Evolutionary conservation across 2,329 filamentous ascomycete genomes (phyloP).

Genomic region (Aphanocladium album): DNA sequence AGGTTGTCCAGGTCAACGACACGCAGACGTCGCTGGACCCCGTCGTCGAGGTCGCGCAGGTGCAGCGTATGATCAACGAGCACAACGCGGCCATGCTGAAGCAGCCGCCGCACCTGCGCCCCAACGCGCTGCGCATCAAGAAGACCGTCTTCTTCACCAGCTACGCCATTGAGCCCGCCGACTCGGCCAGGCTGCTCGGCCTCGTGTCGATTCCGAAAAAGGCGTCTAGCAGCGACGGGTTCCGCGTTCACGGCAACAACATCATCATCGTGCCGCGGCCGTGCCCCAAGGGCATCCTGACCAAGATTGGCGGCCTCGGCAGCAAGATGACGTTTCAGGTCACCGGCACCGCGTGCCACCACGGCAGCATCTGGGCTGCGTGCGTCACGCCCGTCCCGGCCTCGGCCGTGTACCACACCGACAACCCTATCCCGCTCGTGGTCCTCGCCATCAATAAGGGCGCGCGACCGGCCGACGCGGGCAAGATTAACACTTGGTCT

Average conservation of each 20-base stretch:
- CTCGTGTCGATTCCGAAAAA: conserved; percentile 56
- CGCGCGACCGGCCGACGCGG: conserved; percentile 72
- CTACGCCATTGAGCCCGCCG: conserved; percentile 71
- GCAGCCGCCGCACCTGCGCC: conserved; percentile 30
- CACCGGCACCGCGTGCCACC: conserved; percentile 65
- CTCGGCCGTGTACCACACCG: conserved; percentile 66
- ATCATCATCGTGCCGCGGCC: conserved; percentile 83
- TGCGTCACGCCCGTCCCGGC: conserved; percentile 67
- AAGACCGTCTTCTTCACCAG: conserved; percentile 89
- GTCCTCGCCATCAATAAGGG: conserved; percentile 76
- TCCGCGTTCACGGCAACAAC: conserved; percentile 81
- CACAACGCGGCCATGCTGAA: conserved; percentile 60
- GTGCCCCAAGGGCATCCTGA: conserved; percentile 65
- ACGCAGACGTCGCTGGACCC: conserved; percentile 69
- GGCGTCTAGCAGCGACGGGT: conserved; percentile 57
- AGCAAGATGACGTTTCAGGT: conserved; percentile 81
- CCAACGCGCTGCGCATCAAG: conserved; percentile 62
- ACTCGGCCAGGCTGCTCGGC: conserved; percentile 66
- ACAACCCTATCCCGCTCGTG: conserved; percentile 72
- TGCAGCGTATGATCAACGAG: conserved; percentile 83
- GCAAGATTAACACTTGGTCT: conserved; percentile 78
- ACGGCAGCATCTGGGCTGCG: conserved; percentile 85
- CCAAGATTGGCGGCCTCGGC: conserved; percentile 83
- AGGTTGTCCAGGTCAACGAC: conserved; percentile 84
- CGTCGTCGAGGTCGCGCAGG: conserved; percentile 71